Conservation (phyloP, 208 protist species). For the Kentomonas sorsogonicus region DNA sequence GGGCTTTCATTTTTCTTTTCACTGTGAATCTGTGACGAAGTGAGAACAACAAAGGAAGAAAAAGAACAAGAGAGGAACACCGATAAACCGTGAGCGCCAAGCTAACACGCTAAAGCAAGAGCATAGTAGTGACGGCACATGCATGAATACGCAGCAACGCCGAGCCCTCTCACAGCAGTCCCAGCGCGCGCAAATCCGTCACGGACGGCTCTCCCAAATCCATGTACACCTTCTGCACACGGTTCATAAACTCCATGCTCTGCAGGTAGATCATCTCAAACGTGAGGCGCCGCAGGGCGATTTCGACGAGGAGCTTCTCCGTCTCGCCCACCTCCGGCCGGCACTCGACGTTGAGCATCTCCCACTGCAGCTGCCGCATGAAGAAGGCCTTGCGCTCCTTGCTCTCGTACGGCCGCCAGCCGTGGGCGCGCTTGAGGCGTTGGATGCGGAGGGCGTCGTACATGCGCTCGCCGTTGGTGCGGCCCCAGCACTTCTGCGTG, state of each 20-base stretch:
- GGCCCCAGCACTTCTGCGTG: conserved; percentile 88
- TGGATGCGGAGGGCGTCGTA: conserved; percentile 80
- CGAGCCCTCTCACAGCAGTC: conserved; percentile 58
- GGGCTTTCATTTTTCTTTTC: neutral
- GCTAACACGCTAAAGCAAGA: conserved; percentile 2
- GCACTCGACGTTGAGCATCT: conserved; percentile 59
- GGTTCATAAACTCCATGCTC: conserved; percentile 86
- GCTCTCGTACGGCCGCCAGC: conserved; percentile 70
- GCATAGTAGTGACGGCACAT: neutral
- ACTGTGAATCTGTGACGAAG: neutral
- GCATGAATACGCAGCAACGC: neutral
- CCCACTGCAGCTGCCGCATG: conserved; percentile 71
- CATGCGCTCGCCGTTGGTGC: conserved; percentile 76
- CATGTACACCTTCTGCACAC: conserved; percentile 65
- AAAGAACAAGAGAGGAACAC: neutral
- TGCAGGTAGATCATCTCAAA: conserved; percentile 86
- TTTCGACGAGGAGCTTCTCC: conserved; percentile 47
- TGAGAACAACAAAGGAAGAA: conserved; percentile 4
- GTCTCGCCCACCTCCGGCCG: conserved; percentile 53
- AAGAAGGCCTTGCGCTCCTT: conserved; percentile 86
- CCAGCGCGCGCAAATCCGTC: conserved; percentile 48
- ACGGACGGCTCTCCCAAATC: conserved; percentile 57
- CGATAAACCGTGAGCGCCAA: neutral
- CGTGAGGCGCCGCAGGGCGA: conserved; percentile 56
- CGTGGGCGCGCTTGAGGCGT: conserved; percentile 67